Conservation (phyloP, 1,139 yeast species). For the Suhomyces coccinellae region DNA sequence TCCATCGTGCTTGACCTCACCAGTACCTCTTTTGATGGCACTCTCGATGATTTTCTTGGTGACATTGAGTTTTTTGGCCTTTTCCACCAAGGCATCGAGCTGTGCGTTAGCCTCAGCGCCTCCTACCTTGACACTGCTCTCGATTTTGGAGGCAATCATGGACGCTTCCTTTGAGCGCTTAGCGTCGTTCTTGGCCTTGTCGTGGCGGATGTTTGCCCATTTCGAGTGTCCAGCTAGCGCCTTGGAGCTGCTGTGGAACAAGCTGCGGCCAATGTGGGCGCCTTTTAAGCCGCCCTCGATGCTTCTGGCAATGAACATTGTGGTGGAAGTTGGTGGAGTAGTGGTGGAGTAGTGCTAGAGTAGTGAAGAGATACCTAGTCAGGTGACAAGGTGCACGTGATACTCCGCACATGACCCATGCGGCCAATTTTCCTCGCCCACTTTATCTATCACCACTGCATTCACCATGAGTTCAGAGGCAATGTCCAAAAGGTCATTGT, state of each 20-base stretch:
- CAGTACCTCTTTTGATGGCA: constrained; percentile 84
- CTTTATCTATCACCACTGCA: not conserved
- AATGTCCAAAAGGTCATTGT: constrained; percentile 67
- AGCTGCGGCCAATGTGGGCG: not conserved
- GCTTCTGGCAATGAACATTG: not conserved
- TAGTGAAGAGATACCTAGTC: too few relatives aligned
- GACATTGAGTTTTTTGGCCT: constrained; percentile 75
- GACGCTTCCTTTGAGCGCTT: constrained; percentile 69
- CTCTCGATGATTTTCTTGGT: constrained; percentile 82
- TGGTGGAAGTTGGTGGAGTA: not conserved
- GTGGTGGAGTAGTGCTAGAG: too few relatives aligned
- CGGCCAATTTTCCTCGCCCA: not conserved
- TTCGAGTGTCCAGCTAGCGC: constrained; percentile 75
- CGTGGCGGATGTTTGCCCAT: constrained; percentile 95
- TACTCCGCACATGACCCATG: not conserved
- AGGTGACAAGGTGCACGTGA: not conserved
- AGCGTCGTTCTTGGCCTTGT: constrained; percentile 90
- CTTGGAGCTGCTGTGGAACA: constrained; percentile 17
- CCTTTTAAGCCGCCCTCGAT: not conserved
- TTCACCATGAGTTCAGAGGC: constrained; percentile 36
- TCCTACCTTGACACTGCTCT: constrained; percentile 63
- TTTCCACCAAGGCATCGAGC: constrained; percentile 71
- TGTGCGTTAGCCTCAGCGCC: constrained; percentile 67
- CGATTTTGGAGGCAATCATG: constrained; percentile 70
- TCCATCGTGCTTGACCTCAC: constrained; percentile 43